Evolutionary conservation across 202 grass and related monocot genomes (phyloP), one percentile per base, ranked within the genome.

Genomic region (Setaria italica): DNA sequence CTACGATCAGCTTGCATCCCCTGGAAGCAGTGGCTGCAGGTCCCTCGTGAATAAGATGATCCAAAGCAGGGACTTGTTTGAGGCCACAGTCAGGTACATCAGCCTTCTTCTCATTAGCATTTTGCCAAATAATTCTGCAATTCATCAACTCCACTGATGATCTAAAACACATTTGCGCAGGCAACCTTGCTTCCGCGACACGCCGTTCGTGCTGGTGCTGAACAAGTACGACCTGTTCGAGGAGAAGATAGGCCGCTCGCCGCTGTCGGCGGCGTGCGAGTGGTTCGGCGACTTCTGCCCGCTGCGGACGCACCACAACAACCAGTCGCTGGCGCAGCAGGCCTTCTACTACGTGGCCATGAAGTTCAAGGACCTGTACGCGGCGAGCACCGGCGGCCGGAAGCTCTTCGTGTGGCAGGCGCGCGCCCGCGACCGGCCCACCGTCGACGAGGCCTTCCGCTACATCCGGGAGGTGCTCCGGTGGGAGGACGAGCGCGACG

Each of bases 321-420:
- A 91, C 76, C 96, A 94, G 86, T 88, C 93, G 2, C 80, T 99
- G 64, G 90, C 93, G 3, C 93, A 99, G 37, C 96, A 99, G 85
- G 96, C 96, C 0, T 99, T 95, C 91, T 95, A 88, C 84, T 96
- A 99, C 30, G 88, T 94, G 10, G 96, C 96, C 1, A 87, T 94
- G 86, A 99, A 92, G 92, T 99, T 95, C 79, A 99, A 99, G 79
- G 87, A 95, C 67, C 80, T 99, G 14, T 95, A 95, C 29, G 89
- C 55, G 14, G 74, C 88, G 19, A 55, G 82, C 70, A 99, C 90
- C 0, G 69, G 82, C 0, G 69, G 82, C 11, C 86, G 83, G 55
- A 99, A 99, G 58, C 89, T 99, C 48, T 99, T 99, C 2, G 96
- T 99, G 69, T 95, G 93, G 93, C 96, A 99, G 85, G 82, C 88